phyloP scores from a whole-genome alignment of 139 green algal genomes.

The Chlamydomonas applanata region DNA sequence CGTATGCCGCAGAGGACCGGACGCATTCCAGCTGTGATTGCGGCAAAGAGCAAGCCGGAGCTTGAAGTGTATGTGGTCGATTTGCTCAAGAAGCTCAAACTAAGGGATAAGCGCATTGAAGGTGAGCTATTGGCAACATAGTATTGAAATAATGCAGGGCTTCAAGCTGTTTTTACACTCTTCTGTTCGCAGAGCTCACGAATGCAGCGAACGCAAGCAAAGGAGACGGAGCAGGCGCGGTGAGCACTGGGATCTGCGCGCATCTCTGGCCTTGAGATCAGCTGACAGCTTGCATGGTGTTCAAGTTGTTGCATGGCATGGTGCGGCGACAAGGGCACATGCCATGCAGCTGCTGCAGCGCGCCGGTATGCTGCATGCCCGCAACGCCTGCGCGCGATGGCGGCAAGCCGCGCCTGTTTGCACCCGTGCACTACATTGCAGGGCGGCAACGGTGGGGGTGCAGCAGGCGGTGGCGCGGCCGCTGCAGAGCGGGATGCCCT shows the following conservation, averaged over 20 bases:
- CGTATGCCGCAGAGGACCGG: conserved; percentile 11
- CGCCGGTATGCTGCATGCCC: no score
- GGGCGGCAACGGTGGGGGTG: not conserved
- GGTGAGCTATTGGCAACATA: conserved; percentile 9
- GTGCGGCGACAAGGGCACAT: no score
- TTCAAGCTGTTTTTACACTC: not conserved
- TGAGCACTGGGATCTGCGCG: not conserved
- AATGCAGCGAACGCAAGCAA: no score
- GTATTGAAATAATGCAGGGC: not conserved
- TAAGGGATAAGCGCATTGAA: conserved; percentile 36
- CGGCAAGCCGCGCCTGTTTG: no score
- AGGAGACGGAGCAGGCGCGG: no score
- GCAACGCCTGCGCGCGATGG: no score
- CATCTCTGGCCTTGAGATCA: no score
- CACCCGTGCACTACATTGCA: not conserved
- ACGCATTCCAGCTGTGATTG: conserved; percentile 25
- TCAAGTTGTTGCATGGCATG: no score
- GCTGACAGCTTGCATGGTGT: no score
- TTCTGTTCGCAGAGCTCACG: no score
- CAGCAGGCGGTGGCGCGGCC: no score
- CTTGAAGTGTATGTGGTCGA: conserved; percentile 37
- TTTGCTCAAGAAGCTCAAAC: conserved; percentile 46
- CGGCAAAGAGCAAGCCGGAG: conserved; percentile 39
- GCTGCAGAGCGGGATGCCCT: not conserved
- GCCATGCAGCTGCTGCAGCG: no score